phyloP scores from a whole-genome alignment of 108 stramenopile species.

The Cyclotella atomus region DNA sequence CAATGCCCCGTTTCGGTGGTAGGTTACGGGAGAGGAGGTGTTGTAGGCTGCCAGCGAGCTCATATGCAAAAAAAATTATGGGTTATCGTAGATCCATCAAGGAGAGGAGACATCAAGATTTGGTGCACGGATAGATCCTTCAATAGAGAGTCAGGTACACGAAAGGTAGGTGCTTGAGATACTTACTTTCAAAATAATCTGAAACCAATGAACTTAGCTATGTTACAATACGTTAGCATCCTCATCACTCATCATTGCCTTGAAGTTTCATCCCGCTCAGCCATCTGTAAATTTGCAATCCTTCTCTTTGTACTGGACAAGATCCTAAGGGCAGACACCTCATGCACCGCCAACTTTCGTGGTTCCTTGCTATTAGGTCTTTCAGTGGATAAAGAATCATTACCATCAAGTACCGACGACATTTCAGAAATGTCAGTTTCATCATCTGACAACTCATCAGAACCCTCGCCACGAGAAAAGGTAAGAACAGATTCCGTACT shows the following conservation, averaged over 20 bases:
- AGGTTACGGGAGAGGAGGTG: not conserved
- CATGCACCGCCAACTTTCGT: conserved; percentile 39
- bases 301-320: conserved; percentile 45
- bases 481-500: not conserved
- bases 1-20: not conserved
- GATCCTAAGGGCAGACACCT: conserved; percentile 41
- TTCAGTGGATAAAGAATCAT: not conserved
- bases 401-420: not conserved
- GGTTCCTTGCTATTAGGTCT: conserved; percentile 2
- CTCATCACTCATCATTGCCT: not conserved
- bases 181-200: no score
- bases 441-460: conserved; percentile 12
- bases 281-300: conserved; percentile 31
- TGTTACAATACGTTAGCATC: no score
- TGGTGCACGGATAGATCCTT: no score
- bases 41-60: not conserved
- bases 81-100: no score
- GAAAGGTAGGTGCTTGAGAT: no score
- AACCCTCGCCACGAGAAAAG: conserved; percentile 20
- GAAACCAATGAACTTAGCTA: no score
- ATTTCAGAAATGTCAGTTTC: not conserved
- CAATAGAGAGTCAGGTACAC: no score
- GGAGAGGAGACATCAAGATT: no score
- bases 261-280: not conserved
- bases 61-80: no score